These are phyloP conservation scores for Populus hybrid DNA, from an alignment of 441 rosid genomes.

Conservation along the genomic window DNA sequence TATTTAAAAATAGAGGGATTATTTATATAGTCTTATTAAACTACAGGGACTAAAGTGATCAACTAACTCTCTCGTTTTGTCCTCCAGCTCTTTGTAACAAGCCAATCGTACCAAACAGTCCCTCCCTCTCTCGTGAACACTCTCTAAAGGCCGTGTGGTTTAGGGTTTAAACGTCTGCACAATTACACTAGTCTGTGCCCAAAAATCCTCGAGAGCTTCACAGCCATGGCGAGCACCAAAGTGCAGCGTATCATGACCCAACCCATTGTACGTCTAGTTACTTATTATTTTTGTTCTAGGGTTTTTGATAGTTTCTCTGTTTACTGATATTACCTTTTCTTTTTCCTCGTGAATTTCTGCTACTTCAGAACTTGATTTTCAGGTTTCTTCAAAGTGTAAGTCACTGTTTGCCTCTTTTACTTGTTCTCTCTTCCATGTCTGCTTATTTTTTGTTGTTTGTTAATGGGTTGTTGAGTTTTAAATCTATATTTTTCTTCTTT, in stretches of 20 bases:
- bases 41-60: neutral
- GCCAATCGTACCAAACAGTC: neutral
- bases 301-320: neutral
- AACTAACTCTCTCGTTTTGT: neutral
- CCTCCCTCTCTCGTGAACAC: neutral
- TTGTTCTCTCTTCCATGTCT: neutral
- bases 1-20: neutral
- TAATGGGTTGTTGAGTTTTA: neutral
- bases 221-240: constrained; percentile 84
- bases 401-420: neutral
- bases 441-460: neutral
- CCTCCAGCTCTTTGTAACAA: neutral
- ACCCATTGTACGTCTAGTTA: constrained; percentile 53
- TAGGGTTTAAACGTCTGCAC: constrained; percentile 1
- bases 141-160: neutral
- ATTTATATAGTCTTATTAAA: neutral
- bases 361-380: constrained; percentile 75
- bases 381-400: constrained; percentile 93
- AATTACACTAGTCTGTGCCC: neutral
- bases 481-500: neutral
- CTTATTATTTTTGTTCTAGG: neutral
- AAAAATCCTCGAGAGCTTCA: neutral
- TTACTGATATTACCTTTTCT: constrained; percentile 8
- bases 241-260: constrained; percentile 93
- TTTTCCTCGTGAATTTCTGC: neutral